Evolutionary conservation across 2,329 filamentous ascomycete genomes (phyloP).

Genomic region (Exophiala spinifera): DNA sequence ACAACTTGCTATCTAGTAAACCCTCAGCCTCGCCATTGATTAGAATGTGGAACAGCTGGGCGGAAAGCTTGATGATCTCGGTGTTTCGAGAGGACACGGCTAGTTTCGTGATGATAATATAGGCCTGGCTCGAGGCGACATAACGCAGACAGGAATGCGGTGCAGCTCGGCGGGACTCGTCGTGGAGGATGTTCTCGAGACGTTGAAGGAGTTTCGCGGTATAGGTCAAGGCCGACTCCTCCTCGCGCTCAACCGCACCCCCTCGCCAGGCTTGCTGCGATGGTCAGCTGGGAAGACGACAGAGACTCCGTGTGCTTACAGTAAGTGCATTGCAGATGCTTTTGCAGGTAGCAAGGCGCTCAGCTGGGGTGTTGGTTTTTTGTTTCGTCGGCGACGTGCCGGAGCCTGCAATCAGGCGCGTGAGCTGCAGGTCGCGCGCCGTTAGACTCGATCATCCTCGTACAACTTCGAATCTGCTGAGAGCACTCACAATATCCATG

Average conservation of each 20-base stretch:
- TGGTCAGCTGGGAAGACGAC: conserved; percentile 7
- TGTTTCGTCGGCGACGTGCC: conserved; percentile 49
- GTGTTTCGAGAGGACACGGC: conserved; percentile 81
- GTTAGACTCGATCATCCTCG: conserved; percentile 17
- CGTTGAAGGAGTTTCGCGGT: conserved; percentile 54
- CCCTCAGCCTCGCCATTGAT: conserved; percentile 97
- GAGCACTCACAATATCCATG: conserved; percentile 46
- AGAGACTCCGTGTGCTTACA: conserved; percentile 35
- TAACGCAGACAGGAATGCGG: conserved; percentile 91
- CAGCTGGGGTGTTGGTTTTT: conserved; percentile 54
- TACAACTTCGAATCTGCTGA: conserved; percentile 10
- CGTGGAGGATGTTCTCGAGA: conserved; percentile 68
- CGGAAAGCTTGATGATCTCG: conserved; percentile 77
- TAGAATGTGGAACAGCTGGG: conserved; percentile 82
- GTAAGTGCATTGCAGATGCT: conserved; percentile 59
- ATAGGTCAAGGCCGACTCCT: conserved; percentile 50
- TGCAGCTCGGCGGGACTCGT: conserved; percentile 82
- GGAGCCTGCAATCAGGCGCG: conserved; percentile 59
- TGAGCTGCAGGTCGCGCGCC: conserved; percentile 46
- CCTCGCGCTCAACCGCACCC: conserved; percentile 49
- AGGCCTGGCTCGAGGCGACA: conserved; percentile 81
- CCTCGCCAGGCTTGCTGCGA: conserved; percentile 60
- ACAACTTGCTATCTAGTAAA: conserved; percentile 80
- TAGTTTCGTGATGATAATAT: conserved; percentile 84
- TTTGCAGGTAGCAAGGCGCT: conserved; percentile 61